Evolutionary conservation across 2,329 filamentous ascomycete genomes (phyloP).

Genomic region (Xylariales sp.): DNA sequence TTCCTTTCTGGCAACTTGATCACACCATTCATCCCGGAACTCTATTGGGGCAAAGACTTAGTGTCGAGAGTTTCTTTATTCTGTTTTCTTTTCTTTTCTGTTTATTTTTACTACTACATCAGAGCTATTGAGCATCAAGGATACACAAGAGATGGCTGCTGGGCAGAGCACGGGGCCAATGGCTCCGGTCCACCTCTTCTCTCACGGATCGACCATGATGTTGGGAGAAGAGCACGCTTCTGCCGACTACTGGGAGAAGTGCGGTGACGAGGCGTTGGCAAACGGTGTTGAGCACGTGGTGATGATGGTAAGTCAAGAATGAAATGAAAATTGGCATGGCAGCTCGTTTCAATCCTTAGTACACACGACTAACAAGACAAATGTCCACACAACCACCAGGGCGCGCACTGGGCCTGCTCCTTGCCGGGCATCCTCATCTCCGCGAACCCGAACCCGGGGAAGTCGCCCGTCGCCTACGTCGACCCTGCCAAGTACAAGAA

Average conservation of each 20-base stretch:
- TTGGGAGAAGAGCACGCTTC: constrained; percentile 59
- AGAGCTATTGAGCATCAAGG: too few species aligned
- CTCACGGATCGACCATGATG: constrained; percentile 71
- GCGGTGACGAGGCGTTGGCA: constrained; percentile 57
- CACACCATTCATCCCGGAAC: too few species aligned
- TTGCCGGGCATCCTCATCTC: constrained; percentile 55
- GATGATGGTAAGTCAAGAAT: constrained; percentile 57
- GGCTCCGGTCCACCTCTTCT: constrained; percentile 63
- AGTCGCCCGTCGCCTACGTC: constrained; percentile 63
- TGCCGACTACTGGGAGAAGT: constrained; percentile 62
- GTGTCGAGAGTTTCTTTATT: too few species aligned
- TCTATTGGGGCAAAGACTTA: too few species aligned
- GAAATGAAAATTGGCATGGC: too few species aligned
- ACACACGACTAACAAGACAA: neutral
- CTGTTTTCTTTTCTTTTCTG: too few species aligned
- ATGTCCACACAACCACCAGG: constrained; percentile 36
- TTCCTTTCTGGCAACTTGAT: too few species aligned
- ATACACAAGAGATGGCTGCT: too few species aligned
- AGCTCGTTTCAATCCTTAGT: too few species aligned
- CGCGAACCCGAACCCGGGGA: constrained; percentile 54
- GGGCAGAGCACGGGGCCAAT: constrained; percentile 12
- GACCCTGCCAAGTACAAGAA: constrained; percentile 59
- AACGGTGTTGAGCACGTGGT: constrained; percentile 57
- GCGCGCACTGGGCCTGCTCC: constrained; percentile 61
- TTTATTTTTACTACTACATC: too few species aligned